Evolutionary conservation across 352 stramenopile genomes (phyloP).

Genomic region (Pythium insidiosum): DNA sequence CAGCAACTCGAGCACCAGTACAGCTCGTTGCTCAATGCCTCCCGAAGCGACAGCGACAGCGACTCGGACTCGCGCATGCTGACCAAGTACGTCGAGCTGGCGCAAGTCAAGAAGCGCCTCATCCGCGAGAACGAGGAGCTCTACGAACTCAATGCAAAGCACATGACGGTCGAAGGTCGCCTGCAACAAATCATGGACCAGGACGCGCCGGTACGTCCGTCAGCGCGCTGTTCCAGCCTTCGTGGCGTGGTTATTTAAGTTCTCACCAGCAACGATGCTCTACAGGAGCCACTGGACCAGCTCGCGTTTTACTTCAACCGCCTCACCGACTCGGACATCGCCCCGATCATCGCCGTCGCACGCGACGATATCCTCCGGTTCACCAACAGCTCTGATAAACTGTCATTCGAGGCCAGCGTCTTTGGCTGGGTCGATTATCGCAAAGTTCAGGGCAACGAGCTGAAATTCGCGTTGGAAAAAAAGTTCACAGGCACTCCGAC

Average conservation of each 20-base stretch:
- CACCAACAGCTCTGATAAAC: conserved; percentile 22
- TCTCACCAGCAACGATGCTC: neutral
- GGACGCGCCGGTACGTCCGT: conserved; percentile 1
- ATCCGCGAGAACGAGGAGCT: conserved; percentile 8
- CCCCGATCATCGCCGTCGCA: neutral
- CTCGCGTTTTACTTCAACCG: conserved; percentile 3
- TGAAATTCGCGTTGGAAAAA: conserved; percentile 60
- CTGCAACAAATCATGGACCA: conserved; percentile 9
- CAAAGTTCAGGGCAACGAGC: conserved; percentile 30
- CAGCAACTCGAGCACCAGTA: conserved; percentile 1
- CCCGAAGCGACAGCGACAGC: neutral
- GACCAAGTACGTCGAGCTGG: conserved; percentile 1
- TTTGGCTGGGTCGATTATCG: conserved; percentile 58
- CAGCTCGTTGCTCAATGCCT: neutral
- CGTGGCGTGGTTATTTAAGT: too few species aligned
- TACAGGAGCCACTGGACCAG: neutral
- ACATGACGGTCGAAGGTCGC: conserved; percentile 9
- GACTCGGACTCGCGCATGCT: neutral
- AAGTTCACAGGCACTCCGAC: conserved; percentile 29
- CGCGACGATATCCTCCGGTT: conserved; percentile 17
- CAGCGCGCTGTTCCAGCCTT: too few species aligned
- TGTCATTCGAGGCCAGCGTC: conserved; percentile 34
- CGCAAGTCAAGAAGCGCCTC: conserved; percentile 2
- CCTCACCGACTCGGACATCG: neutral
- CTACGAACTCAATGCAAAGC: conserved; percentile 2